Base-by-base conservation (phyloP, 495 filamentous ascomycete genomes). In the Aspergillus sclerotiicarbonarius region DNA sequence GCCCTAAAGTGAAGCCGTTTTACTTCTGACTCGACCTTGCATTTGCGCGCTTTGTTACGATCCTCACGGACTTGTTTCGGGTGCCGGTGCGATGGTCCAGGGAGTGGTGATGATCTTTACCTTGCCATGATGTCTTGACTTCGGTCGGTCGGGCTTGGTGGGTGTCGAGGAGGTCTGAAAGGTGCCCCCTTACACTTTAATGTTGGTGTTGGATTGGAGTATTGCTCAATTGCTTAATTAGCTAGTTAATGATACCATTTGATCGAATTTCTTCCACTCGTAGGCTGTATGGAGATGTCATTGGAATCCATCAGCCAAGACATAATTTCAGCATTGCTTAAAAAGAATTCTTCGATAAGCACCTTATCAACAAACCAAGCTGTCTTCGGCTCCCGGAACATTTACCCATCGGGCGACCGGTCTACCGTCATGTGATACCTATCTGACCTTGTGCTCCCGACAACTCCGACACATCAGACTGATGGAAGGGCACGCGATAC, bases 81-180 rank as follows among this genome's bases (percentile, higher is more conserved):
- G 57, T 62, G 59, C 63, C 58, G 63, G 63, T 48, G 64, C 66
- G 59, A 62, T 73, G 58, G 78, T 80, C 67, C 75, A 84, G 76
- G 83, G 80, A 76, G 84, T 83, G 73, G 87, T 84, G 87, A 89
- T 89, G 78, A 88, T 87, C 85, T 88, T 83, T 64, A 80, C 82
- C 81, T 82, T 77, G 75, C 80, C 67, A 73, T 70, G 75, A 70
- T 58, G 71, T 78, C 78, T 79, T 74, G 81, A 79, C 78, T 86
- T 86, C 83, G 83, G 83, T 80, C 83, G 80, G 75, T 71, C 75
- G 74, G 75, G 69, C 74, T 75, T 82, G 80, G 82, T 83, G 83
- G 82, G 84, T 80, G 79, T 80, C 79, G 82, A 82, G 82, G 84
- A 83, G 77, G 80, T 86, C 84, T 88, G 84, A 88, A 83, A 83